phyloP scores from a whole-genome alignment of 2,329 filamentous ascomycete genomes.

The Fusarium stilboides region DNA sequence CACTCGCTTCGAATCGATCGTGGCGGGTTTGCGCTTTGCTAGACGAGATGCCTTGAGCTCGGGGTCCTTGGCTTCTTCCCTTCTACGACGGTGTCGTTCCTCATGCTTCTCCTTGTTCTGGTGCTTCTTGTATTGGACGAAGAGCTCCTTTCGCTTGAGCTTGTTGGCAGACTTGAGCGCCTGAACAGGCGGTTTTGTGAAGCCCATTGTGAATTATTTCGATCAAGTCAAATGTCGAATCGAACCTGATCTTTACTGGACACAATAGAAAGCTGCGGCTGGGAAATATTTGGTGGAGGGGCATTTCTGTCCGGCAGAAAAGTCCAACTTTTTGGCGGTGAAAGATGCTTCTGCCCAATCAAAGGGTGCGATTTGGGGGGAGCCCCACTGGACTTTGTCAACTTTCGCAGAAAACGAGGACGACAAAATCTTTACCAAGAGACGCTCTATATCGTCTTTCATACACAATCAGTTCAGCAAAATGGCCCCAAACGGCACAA shows the following conservation, averaged over 20 bases:
- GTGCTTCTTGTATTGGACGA: conserved; percentile 84
- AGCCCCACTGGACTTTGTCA: conserved; percentile 16
- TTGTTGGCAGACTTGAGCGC: conserved; percentile 78
- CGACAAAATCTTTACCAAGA: conserved; percentile 40
- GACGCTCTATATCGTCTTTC: conserved; percentile 21
- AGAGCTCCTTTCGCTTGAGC: conserved; percentile 81
- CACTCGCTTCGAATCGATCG: conserved; percentile 88
- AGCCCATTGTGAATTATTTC: conserved; percentile 50
- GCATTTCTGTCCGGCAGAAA: conserved; percentile 45
- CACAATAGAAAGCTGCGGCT: conserved; percentile 17
- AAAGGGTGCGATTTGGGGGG: not conserved
- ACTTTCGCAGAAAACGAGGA: conserved; percentile 38
- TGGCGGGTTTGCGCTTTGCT: conserved; percentile 83
- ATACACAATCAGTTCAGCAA: conserved; percentile 23
- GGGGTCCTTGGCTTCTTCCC: conserved; percentile 88
- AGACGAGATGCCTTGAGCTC: conserved; percentile 80
- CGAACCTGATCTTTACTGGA: not conserved
- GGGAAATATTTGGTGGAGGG: conserved; percentile 41
- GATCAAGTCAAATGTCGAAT: conserved; percentile 3
- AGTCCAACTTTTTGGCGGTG: conserved; percentile 56
- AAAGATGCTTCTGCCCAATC: conserved; percentile 26
- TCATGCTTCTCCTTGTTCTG: conserved; percentile 82
- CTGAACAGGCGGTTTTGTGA: conserved; percentile 54
- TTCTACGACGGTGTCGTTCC: conserved; percentile 82
- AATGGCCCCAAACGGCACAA: conserved; percentile 67